Evolutionary conservation across 1,139 yeast species (phyloP), one percentile per base, ranked within the genome.

Genomic region (Barnettozyma hawaiiensis): DNA sequence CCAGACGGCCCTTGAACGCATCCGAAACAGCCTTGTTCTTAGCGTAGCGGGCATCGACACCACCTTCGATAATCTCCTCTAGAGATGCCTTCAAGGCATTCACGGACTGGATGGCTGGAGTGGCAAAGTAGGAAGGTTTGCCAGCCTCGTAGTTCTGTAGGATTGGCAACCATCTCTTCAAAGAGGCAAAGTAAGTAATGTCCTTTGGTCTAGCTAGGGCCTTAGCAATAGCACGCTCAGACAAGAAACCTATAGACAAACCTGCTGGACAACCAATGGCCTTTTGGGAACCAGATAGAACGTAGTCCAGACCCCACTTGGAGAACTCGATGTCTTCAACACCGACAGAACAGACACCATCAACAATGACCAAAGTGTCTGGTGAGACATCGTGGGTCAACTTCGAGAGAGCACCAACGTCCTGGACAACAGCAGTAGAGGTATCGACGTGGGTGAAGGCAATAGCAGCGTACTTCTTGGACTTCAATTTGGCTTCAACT

Each of bases 241-340:
- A 82, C 27, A 87, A 81, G 63, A 76, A 77, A 28, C 85, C 79
- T 55, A 90, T 76, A 19, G 92, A 78, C 55, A 90, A 75, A 23
- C 98, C 98, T 14, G 97, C 82, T 42, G 97, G 97, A 27, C 84
- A 95, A 44, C 96, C 97, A 58, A 90, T 71, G 31, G 96, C 97
- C 71, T 90, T 92, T 66, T 90, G 97, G 19, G 97, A 87, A 2
- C 96, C 97, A 40, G 95, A 84, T 53, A 90, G 71, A 35, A 80
- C 95, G 55, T 75, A 86, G 65, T 90, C 98, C 45, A 90, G 64
- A 9, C 89, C 90, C 97, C 97, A 92, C 27, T 75, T 74, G 62
- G 87, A 94, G 62, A 92, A 90, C 58, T 84, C 81, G 52, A 92
- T 69, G 54, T 79, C 74, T 66, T 90, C 98, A 47, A 86, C 94